A percentile compares a stretch with the other conserved stretches of the same genome.
These are phyloP conservation scores for Hippophae gyantsensis DNA, from an alignment of 306 rosid species.

Conservation along the genomic window DNA sequence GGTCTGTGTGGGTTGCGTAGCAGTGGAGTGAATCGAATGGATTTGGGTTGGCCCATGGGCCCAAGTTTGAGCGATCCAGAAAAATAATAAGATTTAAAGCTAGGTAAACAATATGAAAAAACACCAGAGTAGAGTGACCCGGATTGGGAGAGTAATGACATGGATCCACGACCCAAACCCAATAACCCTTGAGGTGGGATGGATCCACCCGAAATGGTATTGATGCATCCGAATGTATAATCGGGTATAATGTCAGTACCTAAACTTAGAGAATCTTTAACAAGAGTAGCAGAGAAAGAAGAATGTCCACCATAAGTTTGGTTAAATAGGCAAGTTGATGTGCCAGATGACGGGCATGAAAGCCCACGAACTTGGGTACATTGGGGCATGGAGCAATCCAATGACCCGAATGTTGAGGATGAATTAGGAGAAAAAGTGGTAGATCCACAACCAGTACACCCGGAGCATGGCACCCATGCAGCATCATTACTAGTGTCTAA, in stretches of 20 bases:
- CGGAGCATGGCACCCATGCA: slow-evolving; percentile 72
- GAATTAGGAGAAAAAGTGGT: slow-evolving; percentile 40
- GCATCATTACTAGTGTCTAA: slow-evolving; percentile 77
- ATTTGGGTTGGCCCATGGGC: slow-evolving; percentile 65
- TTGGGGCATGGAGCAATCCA: slow-evolving; percentile 52
- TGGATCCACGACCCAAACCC: slow-evolving; percentile 85
- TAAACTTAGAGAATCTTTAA: slow-evolving; percentile 44
- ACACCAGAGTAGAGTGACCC: slow-evolving; percentile 55
- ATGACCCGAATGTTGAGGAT: slow-evolving; percentile 37
- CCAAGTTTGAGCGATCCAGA: slow-evolving; percentile 87
- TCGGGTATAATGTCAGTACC: slow-evolving; percentile 30
- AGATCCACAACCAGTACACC: slow-evolving; percentile 59
- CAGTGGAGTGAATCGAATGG: slow-evolving; percentile 70
- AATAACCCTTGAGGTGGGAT: slow-evolving; percentile 73
- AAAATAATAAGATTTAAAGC: slow-evolving; percentile 78
- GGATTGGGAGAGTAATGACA: slow-evolving; percentile 60
- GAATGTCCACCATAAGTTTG: slow-evolving; percentile 76
- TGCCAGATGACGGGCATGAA: slow-evolving; percentile 40
- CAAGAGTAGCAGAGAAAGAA: slow-evolving; percentile 55
- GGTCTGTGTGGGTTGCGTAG: slow-evolving; percentile 67
- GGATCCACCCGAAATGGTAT: slow-evolving; percentile 37
- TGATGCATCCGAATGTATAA: slow-evolving; percentile 65
- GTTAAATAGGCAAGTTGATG: slow-evolving; percentile 48
- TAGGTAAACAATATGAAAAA: slow-evolving; percentile 80
- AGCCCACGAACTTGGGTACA: slow-evolving; percentile 58